Base-by-base conservation (phyloP, 495 filamentous ascomycete species). In the Podospora conica region DNA sequence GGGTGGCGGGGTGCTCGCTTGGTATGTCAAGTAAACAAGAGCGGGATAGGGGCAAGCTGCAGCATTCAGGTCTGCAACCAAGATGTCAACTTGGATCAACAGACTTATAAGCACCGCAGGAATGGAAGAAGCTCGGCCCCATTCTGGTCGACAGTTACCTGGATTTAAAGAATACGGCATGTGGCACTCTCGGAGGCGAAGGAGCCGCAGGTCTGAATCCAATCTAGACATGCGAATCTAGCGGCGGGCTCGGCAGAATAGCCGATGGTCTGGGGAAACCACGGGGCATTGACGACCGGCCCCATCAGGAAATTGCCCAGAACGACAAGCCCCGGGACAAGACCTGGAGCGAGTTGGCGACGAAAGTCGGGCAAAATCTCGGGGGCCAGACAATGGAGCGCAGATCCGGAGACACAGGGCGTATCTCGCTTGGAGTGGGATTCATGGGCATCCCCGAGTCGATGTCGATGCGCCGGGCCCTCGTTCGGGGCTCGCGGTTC, bases 161-260 rank as follows among this genome's bases (percentile, higher is more conserved):
- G 48, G 55, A 53, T 65, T 67, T 67, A n/a, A 53, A 54, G 65
- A 55, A 70, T n/a, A 1, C 40, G 40, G n/a, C 40, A 74, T 71
- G 74, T 76, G 74, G 70, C 74, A 74, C 74, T 67, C 69, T 76
- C 74, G 74, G 74, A 76, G 60, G 64, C 24, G 25, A 58, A 66
- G 59, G 66, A 76, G 70, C 74, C 74, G 74, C 69, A 69, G 65
- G 61, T 27, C 74, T 68, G 60, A 55, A 70, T 74, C 60, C 40
- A 48, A 48, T 48, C 40, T 48, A 48, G 40, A 18, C 40, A 48
- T 48, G 15, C 40, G 28, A 73, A 71, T 64, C 65, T 74, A 76
- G 72, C 58, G 70, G 67, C 28, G 63, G 33, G 9, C 58, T 59
- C 29, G 58, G 61, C 23, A 58, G 23, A 64, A 58, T 64, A 48